These are phyloP conservation scores for Didymellaceae sp. DNA, from an alignment of 2,329 filamentous ascomycete species.

Conservation along the genomic window DNA sequence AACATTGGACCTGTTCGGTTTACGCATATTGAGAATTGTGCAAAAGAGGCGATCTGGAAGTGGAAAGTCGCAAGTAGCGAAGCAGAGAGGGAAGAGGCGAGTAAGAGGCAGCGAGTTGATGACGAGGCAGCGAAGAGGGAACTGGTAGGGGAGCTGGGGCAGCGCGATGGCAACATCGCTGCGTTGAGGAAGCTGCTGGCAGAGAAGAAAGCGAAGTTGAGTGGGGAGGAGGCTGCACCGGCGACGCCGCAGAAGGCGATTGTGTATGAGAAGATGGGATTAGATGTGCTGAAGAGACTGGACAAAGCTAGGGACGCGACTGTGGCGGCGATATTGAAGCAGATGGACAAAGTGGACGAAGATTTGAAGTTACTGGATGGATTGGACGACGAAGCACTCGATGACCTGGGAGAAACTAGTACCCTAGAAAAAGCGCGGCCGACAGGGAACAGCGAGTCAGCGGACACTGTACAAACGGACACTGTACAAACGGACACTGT, in stretches of 20 bases:
- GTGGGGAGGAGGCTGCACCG: slow-evolving; percentile 29
- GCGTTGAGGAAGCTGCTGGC: slow-evolving; percentile 55
- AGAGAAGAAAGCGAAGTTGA: slow-evolving; percentile 49
- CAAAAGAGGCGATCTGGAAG: slow-evolving; percentile 55
- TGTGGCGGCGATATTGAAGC: slow-evolving; percentile 58
- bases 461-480: no score
- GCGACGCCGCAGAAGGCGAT: slow-evolving; percentile 40
- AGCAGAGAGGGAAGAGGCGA: slow-evolving; percentile 42
- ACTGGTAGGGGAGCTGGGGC: slow-evolving; percentile 45
- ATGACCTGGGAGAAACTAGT: slow-evolving; percentile 17
- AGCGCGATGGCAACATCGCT: slow-evolving; percentile 57
- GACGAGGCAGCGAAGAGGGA: slow-evolving; percentile 45
- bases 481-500: no score
- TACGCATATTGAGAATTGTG: slow-evolving; percentile 58
- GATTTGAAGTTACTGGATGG: slow-evolving; percentile 38
- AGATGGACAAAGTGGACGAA: slow-evolving; percentile 60
- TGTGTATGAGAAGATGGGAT: slow-evolving; percentile 52
- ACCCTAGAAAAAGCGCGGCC: not conserved
- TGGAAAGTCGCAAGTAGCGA: slow-evolving; percentile 47
- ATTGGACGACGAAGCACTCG: slow-evolving; percentile 29
- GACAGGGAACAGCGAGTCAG: not conserved
- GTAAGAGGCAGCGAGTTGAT: slow-evolving; percentile 47
- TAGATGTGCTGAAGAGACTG: slow-evolving; percentile 50
- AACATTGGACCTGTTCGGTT: slow-evolving; percentile 61
- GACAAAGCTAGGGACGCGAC: slow-evolving; percentile 62